A percentile compares a stretch with the other conserved stretches of the same genome.
Conservation (phyloP, 2,329 filamentous ascomycete genomes). For the Hortaea werneckii region DNA sequence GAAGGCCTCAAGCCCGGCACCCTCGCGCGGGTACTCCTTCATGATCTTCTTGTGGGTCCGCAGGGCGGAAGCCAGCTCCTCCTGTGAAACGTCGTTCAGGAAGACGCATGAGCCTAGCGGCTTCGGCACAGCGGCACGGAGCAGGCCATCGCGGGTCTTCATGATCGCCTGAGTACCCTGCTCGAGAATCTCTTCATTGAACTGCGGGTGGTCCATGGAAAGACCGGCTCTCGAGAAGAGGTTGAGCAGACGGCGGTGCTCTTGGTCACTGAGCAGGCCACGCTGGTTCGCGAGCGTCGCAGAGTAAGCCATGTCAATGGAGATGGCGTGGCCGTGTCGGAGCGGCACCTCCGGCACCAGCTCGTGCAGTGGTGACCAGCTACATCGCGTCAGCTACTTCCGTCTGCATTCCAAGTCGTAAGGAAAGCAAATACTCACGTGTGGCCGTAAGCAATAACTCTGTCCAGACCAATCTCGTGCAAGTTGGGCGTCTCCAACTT, state of each 20-base stretch:
- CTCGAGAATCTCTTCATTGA: slow-evolving; percentile 55
- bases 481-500: slow-evolving; percentile 64
- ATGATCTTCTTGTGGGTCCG: slow-evolving; percentile 54
- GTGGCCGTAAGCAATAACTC: slow-evolving; percentile 65
- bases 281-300: slow-evolving; percentile 56
- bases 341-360: slow-evolving; percentile 58
- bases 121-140: slow-evolving; percentile 58
- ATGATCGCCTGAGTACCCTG: slow-evolving; percentile 59
- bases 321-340: slow-evolving; percentile 64
- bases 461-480: slow-evolving; percentile 61
- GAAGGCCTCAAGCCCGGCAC: slow-evolving; percentile 57
- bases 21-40: slow-evolving; percentile 52
- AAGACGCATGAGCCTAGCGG: slow-evolving; percentile 59
- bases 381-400: slow-evolving; percentile 15
- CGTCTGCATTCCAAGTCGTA: neutral
- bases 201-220: slow-evolving; percentile 60
- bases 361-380: slow-evolving; percentile 63
- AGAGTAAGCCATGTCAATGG: slow-evolving; percentile 67
- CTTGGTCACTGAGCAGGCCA: slow-evolving; percentile 49
- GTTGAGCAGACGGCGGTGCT: slow-evolving; percentile 53
- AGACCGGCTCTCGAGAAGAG: slow-evolving; percentile 61
- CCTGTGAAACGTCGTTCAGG: slow-evolving; percentile 53
- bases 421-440: slow-evolving; percentile 42
- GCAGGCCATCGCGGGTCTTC: slow-evolving; percentile 58
- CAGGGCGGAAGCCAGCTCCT: slow-evolving; percentile 54